Percentiles rank a stretch among this genome's conserved stretches.
phyloP scores from a whole-genome alignment of 73 alveolate species.

The Paramecium tetraurelia region DNA sequence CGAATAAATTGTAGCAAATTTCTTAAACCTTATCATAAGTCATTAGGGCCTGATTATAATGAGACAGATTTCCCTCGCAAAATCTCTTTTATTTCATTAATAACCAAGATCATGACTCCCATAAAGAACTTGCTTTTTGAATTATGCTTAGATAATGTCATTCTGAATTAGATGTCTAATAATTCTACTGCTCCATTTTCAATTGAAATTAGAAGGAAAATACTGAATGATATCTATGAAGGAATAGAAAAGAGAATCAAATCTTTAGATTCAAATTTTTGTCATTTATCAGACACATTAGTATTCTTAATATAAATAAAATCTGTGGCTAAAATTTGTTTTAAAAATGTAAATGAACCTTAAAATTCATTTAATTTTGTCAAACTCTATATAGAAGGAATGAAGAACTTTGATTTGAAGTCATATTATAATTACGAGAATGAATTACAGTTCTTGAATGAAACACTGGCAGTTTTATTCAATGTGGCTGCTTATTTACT shows the following conservation, averaged over 20 bases:
- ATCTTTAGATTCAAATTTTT: not conserved
- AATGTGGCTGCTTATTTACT: not conserved
- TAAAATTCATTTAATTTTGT: not conserved
- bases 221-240: not conserved
- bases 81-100: not conserved
- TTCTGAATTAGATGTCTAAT: not conserved
- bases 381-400: not conserved
- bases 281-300: not conserved
- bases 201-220: not conserved
- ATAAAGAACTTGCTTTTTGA: not conserved
- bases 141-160: not conserved
- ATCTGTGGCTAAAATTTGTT: not conserved
- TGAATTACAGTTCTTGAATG: not conserved
- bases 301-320: not conserved
- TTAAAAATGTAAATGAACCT: not conserved
- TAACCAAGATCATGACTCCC: not conserved
- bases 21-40: not conserved
- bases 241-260: not conserved
- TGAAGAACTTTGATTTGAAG: not conserved
- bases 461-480: not conserved
- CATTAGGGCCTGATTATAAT: not conserved
- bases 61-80: not conserved
- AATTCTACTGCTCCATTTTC: not conserved
- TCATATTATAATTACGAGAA: not conserved
- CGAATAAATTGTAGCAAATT: not conserved